Conservation (phyloP, 768 basidiomycete species). For the Serendipita sp. region DNA sequence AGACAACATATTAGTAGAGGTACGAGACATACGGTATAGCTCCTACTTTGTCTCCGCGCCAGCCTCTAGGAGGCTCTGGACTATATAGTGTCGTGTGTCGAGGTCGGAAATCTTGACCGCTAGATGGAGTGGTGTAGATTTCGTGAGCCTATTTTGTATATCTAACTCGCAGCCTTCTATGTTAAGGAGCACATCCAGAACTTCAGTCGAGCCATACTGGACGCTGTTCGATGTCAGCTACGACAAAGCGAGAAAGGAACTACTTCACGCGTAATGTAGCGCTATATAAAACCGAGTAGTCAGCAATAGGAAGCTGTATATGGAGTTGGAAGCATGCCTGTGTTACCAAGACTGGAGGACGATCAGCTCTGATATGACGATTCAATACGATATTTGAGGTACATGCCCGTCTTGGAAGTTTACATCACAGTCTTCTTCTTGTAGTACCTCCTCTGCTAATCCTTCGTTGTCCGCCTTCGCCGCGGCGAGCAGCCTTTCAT, state of each 20-base stretch:
- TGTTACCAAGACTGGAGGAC: conserved; percentile 48
- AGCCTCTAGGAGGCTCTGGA: conserved; percentile 57
- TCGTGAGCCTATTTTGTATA: conserved; percentile 49
- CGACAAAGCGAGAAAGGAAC: background rate
- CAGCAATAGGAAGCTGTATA: background rate
- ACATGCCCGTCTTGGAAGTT: conserved; percentile 68
- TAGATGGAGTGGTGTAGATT: conserved; percentile 65
- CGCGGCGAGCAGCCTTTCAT: conserved; percentile 56
- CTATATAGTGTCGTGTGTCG: conserved; percentile 38
- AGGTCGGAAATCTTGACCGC: conserved; percentile 38
- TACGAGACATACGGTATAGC: conserved; percentile 15
- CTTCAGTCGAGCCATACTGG: conserved; percentile 39
- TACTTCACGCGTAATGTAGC: conserved; percentile 53
- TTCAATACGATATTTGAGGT: conserved; percentile 7
- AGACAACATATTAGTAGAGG: background rate
- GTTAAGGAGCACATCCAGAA: conserved; percentile 57
- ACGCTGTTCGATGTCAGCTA: conserved; percentile 23
- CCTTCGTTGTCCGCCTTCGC: conserved; percentile 63
- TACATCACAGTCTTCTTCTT: conserved; percentile 44
- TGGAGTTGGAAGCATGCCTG: conserved; percentile 35
- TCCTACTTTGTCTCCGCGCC: conserved; percentile 53
- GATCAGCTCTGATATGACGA: conserved; percentile 2
- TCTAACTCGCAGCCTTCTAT: conserved; percentile 73
- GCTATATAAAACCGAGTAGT: conserved; percentile 24
- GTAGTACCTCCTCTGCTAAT: conserved; percentile 43